Evolutionary conservation across 139 green algal genomes (phyloP).

Genomic region (Micromonas commoda): DNA sequence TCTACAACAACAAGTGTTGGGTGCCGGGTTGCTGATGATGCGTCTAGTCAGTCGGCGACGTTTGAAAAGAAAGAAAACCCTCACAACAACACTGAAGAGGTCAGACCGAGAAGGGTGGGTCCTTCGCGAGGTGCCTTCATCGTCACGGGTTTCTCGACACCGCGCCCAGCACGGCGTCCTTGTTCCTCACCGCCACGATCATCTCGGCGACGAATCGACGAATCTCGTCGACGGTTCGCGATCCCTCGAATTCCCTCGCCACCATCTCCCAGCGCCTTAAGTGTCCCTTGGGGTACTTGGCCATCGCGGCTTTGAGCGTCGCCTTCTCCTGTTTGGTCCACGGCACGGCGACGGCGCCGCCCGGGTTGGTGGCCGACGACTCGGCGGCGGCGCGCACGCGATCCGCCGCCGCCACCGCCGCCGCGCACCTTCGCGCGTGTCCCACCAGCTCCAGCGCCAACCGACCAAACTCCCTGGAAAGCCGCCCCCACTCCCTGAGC

Average conservation of each 20-base stretch:
- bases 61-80: too few species aligned
- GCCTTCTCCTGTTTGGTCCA: not conserved
- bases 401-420: not conserved
- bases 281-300: not conserved
- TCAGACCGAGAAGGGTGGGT: too few species aligned
- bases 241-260: not conserved
- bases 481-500: not conserved
- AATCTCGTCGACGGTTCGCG: not conserved
- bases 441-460: not conserved
- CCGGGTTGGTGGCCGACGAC: too few species aligned
- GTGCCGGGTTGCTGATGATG: not conserved
- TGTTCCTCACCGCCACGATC: not conserved
- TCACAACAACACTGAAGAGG: too few species aligned
- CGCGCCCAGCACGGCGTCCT: too few species aligned
- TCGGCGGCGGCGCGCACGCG: too few species aligned
- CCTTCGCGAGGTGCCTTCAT: too few species aligned
- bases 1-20: conserved; percentile 1
- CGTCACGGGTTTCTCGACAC: too few species aligned
- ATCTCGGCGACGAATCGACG: not conserved
- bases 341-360: too few species aligned
- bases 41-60: not conserved
- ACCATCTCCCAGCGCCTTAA: not conserved
- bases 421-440: not conserved
- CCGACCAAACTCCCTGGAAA: not conserved
- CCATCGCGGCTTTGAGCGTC: not conserved